Conservation (phyloP, 768 basidiomycete species). For the Terana coerulea region DNA sequence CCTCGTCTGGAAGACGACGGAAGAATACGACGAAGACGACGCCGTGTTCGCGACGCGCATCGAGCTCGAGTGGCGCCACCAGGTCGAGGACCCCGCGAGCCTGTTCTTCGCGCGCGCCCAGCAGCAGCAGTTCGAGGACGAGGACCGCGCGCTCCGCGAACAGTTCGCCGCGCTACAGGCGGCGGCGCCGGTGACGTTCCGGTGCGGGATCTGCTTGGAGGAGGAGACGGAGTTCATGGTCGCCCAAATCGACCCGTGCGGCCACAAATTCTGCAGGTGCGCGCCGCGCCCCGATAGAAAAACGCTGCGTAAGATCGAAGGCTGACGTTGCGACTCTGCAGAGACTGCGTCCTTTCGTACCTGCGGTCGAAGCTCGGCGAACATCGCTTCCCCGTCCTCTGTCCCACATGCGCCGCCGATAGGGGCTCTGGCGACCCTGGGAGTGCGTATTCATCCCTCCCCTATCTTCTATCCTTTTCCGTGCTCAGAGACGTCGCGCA, state of each 20-base stretch:
- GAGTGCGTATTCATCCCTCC: conserved; percentile 6
- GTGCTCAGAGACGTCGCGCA: not conserved
- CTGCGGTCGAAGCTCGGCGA: conserved; percentile 13
- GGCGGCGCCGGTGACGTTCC: conserved; percentile 34
- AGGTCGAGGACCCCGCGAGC: conserved; percentile 13
- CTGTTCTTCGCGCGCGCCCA: conserved; percentile 23
- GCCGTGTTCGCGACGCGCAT: conserved; percentile 12
- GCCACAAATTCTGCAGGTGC: conserved; percentile 14
- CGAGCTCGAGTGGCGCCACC: conserved; percentile 9
- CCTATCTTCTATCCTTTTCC: not conserved
- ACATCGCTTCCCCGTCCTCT: conserved; percentile 14
- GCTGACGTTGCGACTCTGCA: not conserved
- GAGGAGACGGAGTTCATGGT: conserved; percentile 4
- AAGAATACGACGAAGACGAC: conserved; percentile 11
- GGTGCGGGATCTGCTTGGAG: conserved; percentile 45
- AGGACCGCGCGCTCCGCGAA: conserved; percentile 34
- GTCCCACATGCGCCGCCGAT: conserved; percentile 13
- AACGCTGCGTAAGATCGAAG: not conserved
- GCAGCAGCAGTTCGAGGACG: conserved; percentile 38
- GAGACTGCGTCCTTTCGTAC: conserved; percentile 11
- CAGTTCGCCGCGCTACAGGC: conserved; percentile 31
- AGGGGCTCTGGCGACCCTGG: conserved; percentile 9
- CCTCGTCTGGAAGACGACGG: not conserved
- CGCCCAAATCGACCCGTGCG: conserved; percentile 9
- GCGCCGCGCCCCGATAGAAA: not conserved